Conservation (phyloP, 768 basidiomycete genomes). For the Suillus hirtellus region DNA sequence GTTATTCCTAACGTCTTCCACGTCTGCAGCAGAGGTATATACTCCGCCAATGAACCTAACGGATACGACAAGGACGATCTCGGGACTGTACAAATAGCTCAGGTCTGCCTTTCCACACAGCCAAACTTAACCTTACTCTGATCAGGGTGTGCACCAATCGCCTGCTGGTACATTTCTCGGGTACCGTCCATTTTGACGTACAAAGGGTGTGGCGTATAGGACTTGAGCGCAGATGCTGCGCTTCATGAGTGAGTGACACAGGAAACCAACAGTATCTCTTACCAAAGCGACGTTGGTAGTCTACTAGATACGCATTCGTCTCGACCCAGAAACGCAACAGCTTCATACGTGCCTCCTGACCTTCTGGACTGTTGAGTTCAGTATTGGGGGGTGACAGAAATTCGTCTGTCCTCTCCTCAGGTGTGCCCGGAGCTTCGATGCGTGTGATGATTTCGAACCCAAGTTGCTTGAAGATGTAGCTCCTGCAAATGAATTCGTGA, state of each 20-base stretch:
- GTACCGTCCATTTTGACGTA: constrained; percentile 58
- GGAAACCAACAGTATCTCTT: constrained; percentile 18
- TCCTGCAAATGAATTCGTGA: constrained; percentile 30
- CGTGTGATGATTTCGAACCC: constrained; percentile 35
- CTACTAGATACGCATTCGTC: constrained; percentile 61
- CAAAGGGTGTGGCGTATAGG: constrained; percentile 39
- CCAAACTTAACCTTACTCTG: constrained; percentile 53
- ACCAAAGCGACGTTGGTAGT: constrained; percentile 55
- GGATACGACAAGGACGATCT: constrained; percentile 49
- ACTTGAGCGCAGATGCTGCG: constrained; percentile 48
- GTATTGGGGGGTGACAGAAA: constrained; percentile 57
- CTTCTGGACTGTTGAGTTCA: constrained; percentile 45
- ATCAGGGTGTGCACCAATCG: constrained; percentile 74
- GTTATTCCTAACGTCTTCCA: constrained; percentile 66
- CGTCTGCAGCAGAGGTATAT: constrained; percentile 38
- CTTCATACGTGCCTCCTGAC: constrained; percentile 54
- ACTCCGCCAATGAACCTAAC: constrained; percentile 34
- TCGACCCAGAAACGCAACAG: constrained; percentile 84
- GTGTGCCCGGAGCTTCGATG: constrained; percentile 20
- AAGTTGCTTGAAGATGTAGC: constrained; percentile 41
- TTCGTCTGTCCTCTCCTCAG: constrained; percentile 30
- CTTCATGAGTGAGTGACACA: constrained; percentile 15
- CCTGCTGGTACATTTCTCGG: constrained; percentile 70
- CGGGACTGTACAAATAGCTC: constrained; percentile 43
- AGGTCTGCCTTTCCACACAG: constrained; percentile 4